These are phyloP conservation scores for Mycena belliarum DNA, from an alignment of 768 basidiomycete genomes.

Conservation along the genomic window DNA sequence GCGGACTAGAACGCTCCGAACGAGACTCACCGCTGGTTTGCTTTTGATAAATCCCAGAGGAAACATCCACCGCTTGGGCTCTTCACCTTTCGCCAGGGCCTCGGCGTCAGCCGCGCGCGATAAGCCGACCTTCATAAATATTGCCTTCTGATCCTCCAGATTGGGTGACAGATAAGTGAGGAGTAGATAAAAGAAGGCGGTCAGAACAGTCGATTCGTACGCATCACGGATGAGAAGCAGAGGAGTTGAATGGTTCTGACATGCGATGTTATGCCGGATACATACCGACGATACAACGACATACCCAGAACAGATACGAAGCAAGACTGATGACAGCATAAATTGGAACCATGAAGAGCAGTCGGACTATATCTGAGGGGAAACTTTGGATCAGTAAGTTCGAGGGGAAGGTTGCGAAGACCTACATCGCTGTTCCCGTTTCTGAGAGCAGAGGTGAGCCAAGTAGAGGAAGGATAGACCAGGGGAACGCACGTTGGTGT, in stretches of 20 bases:
- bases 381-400: not conserved
- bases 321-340: slow-evolving; percentile 69
- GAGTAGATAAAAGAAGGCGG: slow-evolving; percentile 78
- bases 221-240: slow-evolving; percentile 69
- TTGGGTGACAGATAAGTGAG: slow-evolving; percentile 69
- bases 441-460: slow-evolving; percentile 37
- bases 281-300: slow-evolving; percentile 12
- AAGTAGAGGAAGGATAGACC: not conserved
- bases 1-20: not conserved
- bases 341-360: slow-evolving; percentile 78
- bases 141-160: slow-evolving; percentile 57
- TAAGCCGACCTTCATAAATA: slow-evolving; percentile 60
- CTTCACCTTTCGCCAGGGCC: slow-evolving; percentile 42
- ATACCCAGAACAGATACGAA: slow-evolving; percentile 73
- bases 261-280: not conserved
- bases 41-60: slow-evolving; percentile 63
- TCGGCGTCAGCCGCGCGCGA: slow-evolving; percentile 55
- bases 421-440: slow-evolving; percentile 69
- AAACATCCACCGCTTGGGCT: slow-evolving; percentile 64
- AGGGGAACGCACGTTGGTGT: slow-evolving; percentile 57
- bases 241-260: slow-evolving; percentile 65
- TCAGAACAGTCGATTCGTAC: slow-evolving; percentile 76
- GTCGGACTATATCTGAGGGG: slow-evolving; percentile 62
- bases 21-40: slow-evolving; percentile 57
- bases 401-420: not conserved